These are phyloP conservation scores for Candida patagonica DNA, from an alignment of 805 yeast species.

Conservation along the genomic window DNA sequence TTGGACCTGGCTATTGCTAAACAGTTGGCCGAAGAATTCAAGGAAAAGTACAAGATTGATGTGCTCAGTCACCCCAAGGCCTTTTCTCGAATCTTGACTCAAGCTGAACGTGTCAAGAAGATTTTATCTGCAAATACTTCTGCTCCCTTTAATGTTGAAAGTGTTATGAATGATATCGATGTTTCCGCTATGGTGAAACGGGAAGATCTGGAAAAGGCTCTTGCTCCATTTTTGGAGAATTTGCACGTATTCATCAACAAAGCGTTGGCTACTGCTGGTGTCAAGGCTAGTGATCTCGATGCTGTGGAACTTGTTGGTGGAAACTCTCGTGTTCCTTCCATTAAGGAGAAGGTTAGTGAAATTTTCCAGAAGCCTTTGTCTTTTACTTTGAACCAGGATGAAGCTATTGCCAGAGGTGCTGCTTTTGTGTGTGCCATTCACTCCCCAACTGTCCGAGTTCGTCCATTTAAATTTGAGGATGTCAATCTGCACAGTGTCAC, in stretches of 20 bases:
- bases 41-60: conserved; percentile 86
- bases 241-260: conserved; percentile 66
- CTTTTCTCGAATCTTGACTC: conserved; percentile 80
- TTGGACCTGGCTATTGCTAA: conserved; percentile 89
- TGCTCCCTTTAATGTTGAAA: conserved; percentile 93
- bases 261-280: conserved; percentile 74
- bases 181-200: conserved; percentile 83
- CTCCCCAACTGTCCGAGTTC: conserved; percentile 96
- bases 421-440: conserved; percentile 98
- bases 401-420: conserved; percentile 98
- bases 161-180: conserved; percentile 95
- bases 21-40: conserved; percentile 90
- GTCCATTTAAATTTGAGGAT: conserved; percentile 98
- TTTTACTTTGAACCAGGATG: conserved; percentile 96
- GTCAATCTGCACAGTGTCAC: conserved; percentile 86
- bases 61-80: conserved; percentile 90
- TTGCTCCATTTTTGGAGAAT: conserved; percentile 71
- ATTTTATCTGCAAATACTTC: conserved; percentile 90
- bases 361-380: conserved; percentile 80
- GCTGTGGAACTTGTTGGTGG: conserved; percentile 97
- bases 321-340: conserved; percentile 91
- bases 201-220: conserved; percentile 86
- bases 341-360: conserved; percentile 72
- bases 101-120: conserved; percentile 91
- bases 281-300: conserved; percentile 67